Evolutionary conservation across 768 basidiomycete species (phyloP), one percentile per base, ranked within the genome.

Genomic region (Lepiota venenata): DNA sequence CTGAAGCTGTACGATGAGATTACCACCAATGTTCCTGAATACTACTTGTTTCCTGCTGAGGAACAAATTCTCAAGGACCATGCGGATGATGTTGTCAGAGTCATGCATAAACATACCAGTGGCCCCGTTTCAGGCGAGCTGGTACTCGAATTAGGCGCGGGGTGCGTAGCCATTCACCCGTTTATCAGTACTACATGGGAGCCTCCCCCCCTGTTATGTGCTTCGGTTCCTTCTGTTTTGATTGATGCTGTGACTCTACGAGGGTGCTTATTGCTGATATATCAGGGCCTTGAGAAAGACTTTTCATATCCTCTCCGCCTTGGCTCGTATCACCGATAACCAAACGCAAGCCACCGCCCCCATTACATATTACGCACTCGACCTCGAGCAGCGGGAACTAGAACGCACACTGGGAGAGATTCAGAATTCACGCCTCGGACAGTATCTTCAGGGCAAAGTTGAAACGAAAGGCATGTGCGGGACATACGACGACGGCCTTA

Each of bases 1-100:
- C 75, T 99, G 51, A 78, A 83, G 68, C 75, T 94, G 14, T 96
- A 93, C 72, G 93, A 95, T 71, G 76, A 82, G 37, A 89, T 95
- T 46, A 93, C 93, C 1, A 87, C 86, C 7, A 72, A 82, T 25
- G 87, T 79, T 1, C 75, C 80, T 10, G 88, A 93, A 63, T 99
- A 99, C 66, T 98, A 98, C 66, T 77, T 94, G 35, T 99, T 95
- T 68, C 70, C 75, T 2, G 91, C 91, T 0, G 97, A 98, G 69
- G 87, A 96, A 64, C 79, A 85, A 56, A 89, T 99, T 55, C 74
- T 98, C 58, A 85, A 83, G 69, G 73, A 66, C 21, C 77, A 89
- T 57, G 85, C 84, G 2, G 72, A 80, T 42, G 87, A 93, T 32
- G 94, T 99, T 48, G 87, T 87, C 15, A 72, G 70, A 27, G 70